A percentile compares a stretch with the other conserved stretches of the same genome.
These are phyloP conservation scores for Pseudisothecium myosuroides DNA, from an alignment of 225 moss, liverwort and hornwort species.

Conservation along the genomic window DNA sequence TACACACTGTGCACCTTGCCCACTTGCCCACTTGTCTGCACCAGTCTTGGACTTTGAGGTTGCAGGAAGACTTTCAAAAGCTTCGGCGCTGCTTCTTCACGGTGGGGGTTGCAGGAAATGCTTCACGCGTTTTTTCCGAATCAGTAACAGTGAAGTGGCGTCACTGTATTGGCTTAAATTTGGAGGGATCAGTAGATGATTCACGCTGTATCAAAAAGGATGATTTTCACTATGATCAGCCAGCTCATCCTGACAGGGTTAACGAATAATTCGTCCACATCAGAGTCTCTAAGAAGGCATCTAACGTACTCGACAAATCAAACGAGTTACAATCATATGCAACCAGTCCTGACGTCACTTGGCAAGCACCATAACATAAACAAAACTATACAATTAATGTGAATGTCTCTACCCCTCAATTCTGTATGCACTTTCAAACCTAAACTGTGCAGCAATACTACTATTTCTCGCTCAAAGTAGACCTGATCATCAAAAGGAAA, in stretches of 20 bases:
- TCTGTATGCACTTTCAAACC: background rate
- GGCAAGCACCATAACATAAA: background rate
- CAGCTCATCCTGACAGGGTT: no score
- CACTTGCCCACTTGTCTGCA: background rate
- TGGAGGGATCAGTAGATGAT: background rate
- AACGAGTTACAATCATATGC: background rate
- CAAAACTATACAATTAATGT: background rate
- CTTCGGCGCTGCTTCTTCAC: background rate
- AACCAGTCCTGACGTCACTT: background rate
- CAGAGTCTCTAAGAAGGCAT: background rate
- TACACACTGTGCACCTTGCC: background rate
- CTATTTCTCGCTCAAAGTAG: no score
- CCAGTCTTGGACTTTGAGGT: background rate
- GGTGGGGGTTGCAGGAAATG: no score
- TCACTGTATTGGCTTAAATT: background rate
- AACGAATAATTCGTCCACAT: no score
- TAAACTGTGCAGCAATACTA: background rate
- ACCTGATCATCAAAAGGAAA: background rate
- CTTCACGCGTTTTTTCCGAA: no score
- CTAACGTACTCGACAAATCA: background rate
- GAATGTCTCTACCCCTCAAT: background rate
- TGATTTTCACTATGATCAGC: background rate
- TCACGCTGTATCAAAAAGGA: background rate
- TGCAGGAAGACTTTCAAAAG: background rate
- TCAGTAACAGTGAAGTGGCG: no score